A percentile compares a stretch with the other conserved stretches of the same genome.
Conservation (phyloP, 257 asterid species). For the Rhazya stricta region DNA sequence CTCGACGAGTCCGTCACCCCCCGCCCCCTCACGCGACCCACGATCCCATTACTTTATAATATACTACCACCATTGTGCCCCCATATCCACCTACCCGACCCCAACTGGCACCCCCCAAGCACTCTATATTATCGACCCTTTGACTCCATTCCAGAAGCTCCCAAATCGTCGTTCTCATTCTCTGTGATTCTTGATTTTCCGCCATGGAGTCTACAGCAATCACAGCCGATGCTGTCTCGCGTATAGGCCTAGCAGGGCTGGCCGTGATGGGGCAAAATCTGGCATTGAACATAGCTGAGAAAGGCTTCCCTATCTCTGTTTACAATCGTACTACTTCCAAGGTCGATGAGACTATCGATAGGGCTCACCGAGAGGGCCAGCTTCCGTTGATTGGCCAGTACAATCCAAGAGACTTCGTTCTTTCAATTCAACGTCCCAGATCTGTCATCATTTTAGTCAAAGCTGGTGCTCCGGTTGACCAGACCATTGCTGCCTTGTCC, state of each 20-base stretch:
- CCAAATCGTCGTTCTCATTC: background rate
- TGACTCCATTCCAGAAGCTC: background rate
- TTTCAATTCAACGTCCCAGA: constrained; percentile 67
- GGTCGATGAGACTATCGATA: constrained; percentile 76
- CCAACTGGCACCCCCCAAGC: background rate
- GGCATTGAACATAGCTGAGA: constrained; percentile 85
- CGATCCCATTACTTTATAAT: background rate
- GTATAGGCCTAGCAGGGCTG: constrained; percentile 68
- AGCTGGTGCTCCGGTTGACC: constrained; percentile 93
- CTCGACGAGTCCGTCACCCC: constrained; percentile 67
- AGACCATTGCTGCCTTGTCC: constrained; percentile 66
- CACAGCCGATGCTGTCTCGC: constrained; percentile 44
- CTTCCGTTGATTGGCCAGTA: constrained; percentile 69
- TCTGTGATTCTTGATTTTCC: background rate
- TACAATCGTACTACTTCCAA: constrained; percentile 72
- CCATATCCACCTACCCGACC: constrained; percentile 1
- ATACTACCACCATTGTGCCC: background rate
- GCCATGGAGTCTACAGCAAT: constrained; percentile 33
- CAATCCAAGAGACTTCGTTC: constrained; percentile 63
- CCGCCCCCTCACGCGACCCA: constrained; percentile 4
- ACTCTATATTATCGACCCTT: background rate
- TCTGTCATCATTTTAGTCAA: constrained; percentile 80
- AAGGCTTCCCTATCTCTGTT: constrained; percentile 83
- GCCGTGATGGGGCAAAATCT: constrained; percentile 94
- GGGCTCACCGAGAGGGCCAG: constrained; percentile 69